Percentiles rank a stretch among this genome's conserved stretches.
Evolutionary conservation across 345 rosid genomes (phyloP).

Genomic region (Hibiscus syriacus): DNA sequence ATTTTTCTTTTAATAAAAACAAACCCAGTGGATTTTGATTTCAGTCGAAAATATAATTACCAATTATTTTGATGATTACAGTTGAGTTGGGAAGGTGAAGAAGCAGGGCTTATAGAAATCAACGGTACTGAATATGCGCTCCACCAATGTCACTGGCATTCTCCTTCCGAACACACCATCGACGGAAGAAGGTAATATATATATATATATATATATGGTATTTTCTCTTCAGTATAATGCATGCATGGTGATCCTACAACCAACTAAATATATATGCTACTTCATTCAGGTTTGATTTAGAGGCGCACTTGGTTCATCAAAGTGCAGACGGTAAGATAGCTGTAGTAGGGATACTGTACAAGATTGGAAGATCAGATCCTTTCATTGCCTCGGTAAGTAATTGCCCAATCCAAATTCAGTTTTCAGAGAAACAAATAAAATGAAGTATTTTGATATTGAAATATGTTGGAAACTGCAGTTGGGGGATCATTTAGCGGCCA

Average conservation of each 20-base stretch:
- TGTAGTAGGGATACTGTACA: constrained; percentile 68
- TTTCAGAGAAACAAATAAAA: no score
- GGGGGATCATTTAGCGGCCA: constrained; percentile 22
- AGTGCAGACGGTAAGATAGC: constrained; percentile 46
- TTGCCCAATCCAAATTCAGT: no score
- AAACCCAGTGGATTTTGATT: no score
- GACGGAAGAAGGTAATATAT: constrained; percentile 31
- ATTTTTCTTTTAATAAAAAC: no score
- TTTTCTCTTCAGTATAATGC: no score
- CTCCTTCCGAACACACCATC: constrained; percentile 54
- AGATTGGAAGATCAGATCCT: constrained; percentile 54
- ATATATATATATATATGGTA: not conserved
- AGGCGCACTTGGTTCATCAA: constrained; percentile 75
- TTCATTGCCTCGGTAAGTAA: constrained; percentile 54
- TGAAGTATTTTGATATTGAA: no score
- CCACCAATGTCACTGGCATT: constrained; percentile 51
- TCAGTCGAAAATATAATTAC: no score
- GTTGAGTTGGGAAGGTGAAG: constrained; percentile 43
- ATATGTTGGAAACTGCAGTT: no score
- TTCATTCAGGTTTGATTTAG: constrained; percentile 43
- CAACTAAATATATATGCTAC: not conserved
- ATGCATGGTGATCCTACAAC: not conserved
- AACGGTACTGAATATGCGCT: constrained; percentile 38
- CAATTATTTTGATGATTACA: constrained; percentile 22
- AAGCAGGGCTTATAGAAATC: constrained; percentile 34